Evolutionary conservation across 345 rosid species (phyloP), one percentile per base, ranked within the genome.

Genomic region (Gossypium bickii): DNA sequence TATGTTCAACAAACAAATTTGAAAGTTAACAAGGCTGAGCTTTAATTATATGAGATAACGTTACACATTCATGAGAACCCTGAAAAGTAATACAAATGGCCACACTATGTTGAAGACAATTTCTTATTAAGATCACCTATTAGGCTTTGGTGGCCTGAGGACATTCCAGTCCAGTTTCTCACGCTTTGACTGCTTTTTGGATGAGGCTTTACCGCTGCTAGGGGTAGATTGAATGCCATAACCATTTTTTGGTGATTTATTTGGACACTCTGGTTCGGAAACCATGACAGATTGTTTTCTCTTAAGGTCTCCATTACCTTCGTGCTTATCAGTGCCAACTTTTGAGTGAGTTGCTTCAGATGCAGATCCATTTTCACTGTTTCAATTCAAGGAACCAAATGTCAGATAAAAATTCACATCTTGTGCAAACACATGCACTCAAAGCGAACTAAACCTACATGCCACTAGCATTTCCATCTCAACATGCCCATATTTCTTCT

Each of bases 161-260:
- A 87, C 86, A 78, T 79, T 87, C 97, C 97, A 92, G 72, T 86
- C 88, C 63, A 86, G 82, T 76, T 87, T 91, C 63, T 80, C 86
- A 16, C 76, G 82, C 85, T 91, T 89, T 1, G 88, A 86, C 13
- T 87, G 84, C 88, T 89, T 88, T 70, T 79, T 73, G 63, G 61
- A 86, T 62, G 72, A 73, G 52, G 81, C 74, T 72, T 78, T 85
- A 41, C 71, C 78, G 72, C 79, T 80, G 74, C 82, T 81, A 3
- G 85, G 77, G 13, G 90, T 80, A 17, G 89, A 77, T 53, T 75
- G 82, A 79, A 70, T 74, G 18, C 59, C 77, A 66, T 82, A 77
- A 17, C 53, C 79, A 47, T 61, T 76, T 82, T 79, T 89, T 16
- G 86, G 80, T 29, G 89, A 89, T 82, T 86, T 86, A 48, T 79